A percentile compares a stretch with the other conserved stretches of the same genome.
phyloP scores from a whole-genome alignment of 768 basidiomycete genomes.

The Pleurotus salmoneostramineus region DNA sequence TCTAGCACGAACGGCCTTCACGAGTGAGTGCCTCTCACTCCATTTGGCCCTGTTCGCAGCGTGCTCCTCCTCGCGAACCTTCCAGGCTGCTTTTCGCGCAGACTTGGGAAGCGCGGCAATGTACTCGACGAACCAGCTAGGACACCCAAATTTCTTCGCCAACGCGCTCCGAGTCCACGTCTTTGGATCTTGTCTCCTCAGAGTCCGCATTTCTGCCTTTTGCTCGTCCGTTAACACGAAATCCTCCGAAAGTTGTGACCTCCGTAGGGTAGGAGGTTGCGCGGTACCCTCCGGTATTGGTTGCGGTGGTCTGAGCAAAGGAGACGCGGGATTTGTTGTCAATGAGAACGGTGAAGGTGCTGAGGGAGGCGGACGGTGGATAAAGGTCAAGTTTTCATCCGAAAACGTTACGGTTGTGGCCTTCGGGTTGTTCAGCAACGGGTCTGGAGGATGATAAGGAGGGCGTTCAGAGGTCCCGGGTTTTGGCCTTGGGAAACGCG shows the following conservation, averaged over 20 bases:
- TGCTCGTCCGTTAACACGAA: constrained; percentile 47
- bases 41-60: constrained; percentile 49
- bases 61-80: constrained; percentile 42
- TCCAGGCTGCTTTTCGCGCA: constrained; percentile 38
- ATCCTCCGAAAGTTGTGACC: constrained; percentile 24
- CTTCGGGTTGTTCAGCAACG: constrained; percentile 47
- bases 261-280: constrained; percentile 47
- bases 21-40: constrained; percentile 66
- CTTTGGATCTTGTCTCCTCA: constrained; percentile 54
- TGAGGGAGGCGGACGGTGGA: constrained; percentile 82
- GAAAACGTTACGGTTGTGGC: constrained; percentile 46
- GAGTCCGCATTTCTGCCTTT: constrained; percentile 51
- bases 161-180: constrained; percentile 60
- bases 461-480: constrained; percentile 51
- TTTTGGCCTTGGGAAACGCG: constrained; percentile 43
- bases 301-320: constrained; percentile 49
- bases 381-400: constrained; percentile 65
- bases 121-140: constrained; percentile 59
- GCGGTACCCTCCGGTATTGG: constrained; percentile 17
- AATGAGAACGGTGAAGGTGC: constrained; percentile 71
- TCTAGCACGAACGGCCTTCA: constrained; percentile 61
- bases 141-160: constrained; percentile 76
- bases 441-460: constrained; percentile 56
- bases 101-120: constrained; percentile 59
- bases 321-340: constrained; percentile 66